A percentile compares a stretch with the other conserved stretches of the same genome.
These are phyloP conservation scores for Pythium aristosporum DNA, from an alignment of 352 stramenopile species.

Conservation along the genomic window DNA sequence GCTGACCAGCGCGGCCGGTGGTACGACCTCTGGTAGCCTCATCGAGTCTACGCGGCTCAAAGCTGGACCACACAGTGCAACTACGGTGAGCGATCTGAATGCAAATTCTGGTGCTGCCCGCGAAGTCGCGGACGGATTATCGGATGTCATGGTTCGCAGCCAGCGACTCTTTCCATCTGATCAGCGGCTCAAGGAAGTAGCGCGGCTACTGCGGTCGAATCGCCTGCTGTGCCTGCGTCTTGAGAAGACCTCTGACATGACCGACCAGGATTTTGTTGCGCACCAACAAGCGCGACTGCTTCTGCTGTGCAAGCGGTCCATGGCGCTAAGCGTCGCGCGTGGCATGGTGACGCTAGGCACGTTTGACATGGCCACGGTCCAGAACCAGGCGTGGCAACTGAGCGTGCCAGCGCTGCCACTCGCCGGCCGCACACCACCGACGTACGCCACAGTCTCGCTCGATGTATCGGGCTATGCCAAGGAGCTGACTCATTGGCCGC, in stretches of 20 bases:
- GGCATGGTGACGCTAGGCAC: constrained; percentile 97
- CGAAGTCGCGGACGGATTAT: constrained; percentile 58
- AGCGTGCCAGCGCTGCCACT: constrained; percentile 92
- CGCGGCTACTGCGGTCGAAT: constrained; percentile 73
- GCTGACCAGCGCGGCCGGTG: not conserved
- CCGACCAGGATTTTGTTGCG: constrained; percentile 70
- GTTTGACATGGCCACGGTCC: constrained; percentile 61
- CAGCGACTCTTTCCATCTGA: constrained; percentile 68
- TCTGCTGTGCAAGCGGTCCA: constrained; percentile 91
- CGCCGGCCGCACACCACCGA: constrained; percentile 91
- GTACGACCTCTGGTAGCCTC: constrained; percentile 12
- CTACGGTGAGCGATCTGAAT: not conserved
- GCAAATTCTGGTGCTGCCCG: not conserved
- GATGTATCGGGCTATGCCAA: constrained; percentile 88
- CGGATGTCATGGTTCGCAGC: constrained; percentile 50
- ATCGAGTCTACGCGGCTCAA: constrained; percentile 17
- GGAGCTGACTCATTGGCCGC: constrained; percentile 94
- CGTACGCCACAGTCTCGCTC: constrained; percentile 91
- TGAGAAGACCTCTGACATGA: constrained; percentile 60
- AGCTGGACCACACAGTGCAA: not conserved
- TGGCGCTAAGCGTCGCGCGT: constrained; percentile 92
- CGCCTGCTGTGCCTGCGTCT: constrained; percentile 70
- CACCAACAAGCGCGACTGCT: constrained; percentile 95
- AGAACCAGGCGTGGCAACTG: constrained; percentile 85
- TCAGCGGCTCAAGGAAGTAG: constrained; percentile 81